These are phyloP conservation scores for Halophytophthora batemanensis DNA, from an alignment of 352 stramenopile species.

Conservation along the genomic window DNA sequence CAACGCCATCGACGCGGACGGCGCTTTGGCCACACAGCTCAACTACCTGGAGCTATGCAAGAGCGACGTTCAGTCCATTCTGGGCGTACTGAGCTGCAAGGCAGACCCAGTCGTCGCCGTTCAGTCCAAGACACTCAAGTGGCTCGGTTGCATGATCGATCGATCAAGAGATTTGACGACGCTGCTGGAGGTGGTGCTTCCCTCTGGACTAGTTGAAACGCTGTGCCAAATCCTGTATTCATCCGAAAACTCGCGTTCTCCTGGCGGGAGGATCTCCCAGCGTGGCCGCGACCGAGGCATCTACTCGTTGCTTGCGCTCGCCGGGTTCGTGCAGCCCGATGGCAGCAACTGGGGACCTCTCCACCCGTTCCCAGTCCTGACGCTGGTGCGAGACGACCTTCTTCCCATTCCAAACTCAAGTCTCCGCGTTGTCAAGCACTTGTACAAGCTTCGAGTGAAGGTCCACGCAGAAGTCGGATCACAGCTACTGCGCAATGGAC, in stretches of 20 bases:
- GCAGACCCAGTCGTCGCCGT: conserved; percentile 20
- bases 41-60: conserved; percentile 49
- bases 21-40: conserved; percentile 4
- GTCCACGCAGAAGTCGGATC: conserved; percentile 65
- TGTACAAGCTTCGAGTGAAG: conserved; percentile 67
- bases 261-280: conserved; percentile 45
- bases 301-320: conserved; percentile 65
- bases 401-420: conserved; percentile 9
- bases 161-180: conserved; percentile 45
- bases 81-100: conserved; percentile 35
- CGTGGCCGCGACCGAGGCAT: conserved; percentile 39
- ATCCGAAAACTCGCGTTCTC: conserved; percentile 43
- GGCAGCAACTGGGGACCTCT: conserved; percentile 49
- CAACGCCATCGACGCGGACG: conserved; percentile 29
- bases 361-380: conserved; percentile 59
- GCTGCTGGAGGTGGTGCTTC: conserved; percentile 54
- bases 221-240: conserved; percentile 54
- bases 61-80: conserved; percentile 43
- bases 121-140: conserved; percentile 70
- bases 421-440: conserved; percentile 33
- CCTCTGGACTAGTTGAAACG: conserved; percentile 58
- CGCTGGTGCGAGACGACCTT: conserved; percentile 21
- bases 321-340: conserved; percentile 70
- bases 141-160: conserved; percentile 76
- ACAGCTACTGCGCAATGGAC: conserved; percentile 46